Evolutionary conservation across 1,139 yeast species (phyloP).

Genomic region (Candida frijolesensis): DNA sequence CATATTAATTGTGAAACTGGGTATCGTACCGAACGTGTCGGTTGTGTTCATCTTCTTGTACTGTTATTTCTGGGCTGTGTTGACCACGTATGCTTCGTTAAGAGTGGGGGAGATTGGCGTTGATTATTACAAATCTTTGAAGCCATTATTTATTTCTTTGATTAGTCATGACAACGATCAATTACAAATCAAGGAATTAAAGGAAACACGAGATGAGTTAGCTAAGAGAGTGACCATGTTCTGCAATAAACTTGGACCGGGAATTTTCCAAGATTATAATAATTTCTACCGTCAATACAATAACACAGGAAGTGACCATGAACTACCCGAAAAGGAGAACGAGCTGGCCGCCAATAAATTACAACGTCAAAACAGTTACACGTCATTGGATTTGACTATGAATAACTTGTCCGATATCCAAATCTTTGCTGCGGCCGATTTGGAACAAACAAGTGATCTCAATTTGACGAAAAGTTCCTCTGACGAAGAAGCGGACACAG

Average conservation of each 20-base stretch:
- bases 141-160: slow-evolving; percentile 40
- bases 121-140: slow-evolving; percentile 41
- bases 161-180: slow-evolving; percentile 43
- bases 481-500: slow-evolving; percentile 5
- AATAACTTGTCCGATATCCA: slow-evolving; percentile 35
- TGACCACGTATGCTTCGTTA: slow-evolving; percentile 46
- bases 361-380: slow-evolving; percentile 13
- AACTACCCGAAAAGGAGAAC: neutral
- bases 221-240: slow-evolving; percentile 63
- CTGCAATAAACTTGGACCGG: slow-evolving; percentile 76
- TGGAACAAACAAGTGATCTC: slow-evolving; percentile 16
- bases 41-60: slow-evolving; percentile 25
- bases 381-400: slow-evolving; percentile 15
- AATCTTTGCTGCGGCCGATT: slow-evolving; percentile 30
- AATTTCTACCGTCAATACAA: slow-evolving; percentile 34
- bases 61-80: slow-evolving; percentile 42
- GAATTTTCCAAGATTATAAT: slow-evolving; percentile 67
- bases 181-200: slow-evolving; percentile 51
- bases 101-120: slow-evolving; percentile 46
- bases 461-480: slow-evolving; percentile 11
- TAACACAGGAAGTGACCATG: slow-evolving; percentile 14
- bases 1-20: slow-evolving; percentile 25
- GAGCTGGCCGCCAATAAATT: slow-evolving; percentile 3
- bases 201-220: slow-evolving; percentile 54
- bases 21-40: slow-evolving; percentile 11